phyloP scores from a whole-genome alignment of 169 alveolate genomes.

The Eimeria acervulina region DNA sequence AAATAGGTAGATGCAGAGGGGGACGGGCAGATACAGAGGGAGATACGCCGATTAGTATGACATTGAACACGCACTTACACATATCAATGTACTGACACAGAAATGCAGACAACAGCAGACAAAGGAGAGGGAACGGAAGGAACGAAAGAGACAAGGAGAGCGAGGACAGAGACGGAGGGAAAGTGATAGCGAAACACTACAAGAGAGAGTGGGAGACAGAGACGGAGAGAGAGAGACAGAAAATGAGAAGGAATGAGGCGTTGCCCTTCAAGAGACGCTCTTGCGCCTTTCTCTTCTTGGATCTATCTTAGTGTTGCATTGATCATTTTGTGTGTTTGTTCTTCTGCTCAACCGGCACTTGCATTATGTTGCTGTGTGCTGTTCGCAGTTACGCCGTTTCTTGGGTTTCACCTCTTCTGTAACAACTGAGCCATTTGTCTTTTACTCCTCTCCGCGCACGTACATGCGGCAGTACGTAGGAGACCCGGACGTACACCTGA shows the following conservation, averaged over 20 bases:
- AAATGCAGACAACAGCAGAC: background rate
- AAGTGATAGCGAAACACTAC: too few relatives aligned
- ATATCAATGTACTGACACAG: background rate
- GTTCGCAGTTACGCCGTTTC: slow-evolving; percentile 87
- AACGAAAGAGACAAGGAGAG: too few relatives aligned
- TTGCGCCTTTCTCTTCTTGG: too few relatives aligned
- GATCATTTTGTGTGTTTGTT: background rate
- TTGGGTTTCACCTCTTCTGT: slow-evolving; percentile 89
- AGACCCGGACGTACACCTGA: slow-evolving; percentile 90
- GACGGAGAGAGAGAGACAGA: too few relatives aligned
- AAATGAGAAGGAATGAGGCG: too few relatives aligned
- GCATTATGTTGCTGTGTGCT: background rate
- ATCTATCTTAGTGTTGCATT: background rate
- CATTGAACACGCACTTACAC: background rate
- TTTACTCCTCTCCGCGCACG: slow-evolving; percentile 86
- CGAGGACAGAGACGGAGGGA: too few relatives aligned
- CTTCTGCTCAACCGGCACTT: background rate
- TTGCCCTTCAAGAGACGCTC: too few relatives aligned
- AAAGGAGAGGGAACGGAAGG: too few relatives aligned
- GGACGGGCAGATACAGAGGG: background rate
- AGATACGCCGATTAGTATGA: background rate
- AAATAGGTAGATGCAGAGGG: background rate
- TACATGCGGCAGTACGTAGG: slow-evolving; percentile 91
- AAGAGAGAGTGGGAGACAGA: too few relatives aligned
- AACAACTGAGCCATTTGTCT: slow-evolving; percentile 91